phyloP scores from a whole-genome alignment of 768 basidiomycete genomes.

The Amanita pseudoporphyria region DNA sequence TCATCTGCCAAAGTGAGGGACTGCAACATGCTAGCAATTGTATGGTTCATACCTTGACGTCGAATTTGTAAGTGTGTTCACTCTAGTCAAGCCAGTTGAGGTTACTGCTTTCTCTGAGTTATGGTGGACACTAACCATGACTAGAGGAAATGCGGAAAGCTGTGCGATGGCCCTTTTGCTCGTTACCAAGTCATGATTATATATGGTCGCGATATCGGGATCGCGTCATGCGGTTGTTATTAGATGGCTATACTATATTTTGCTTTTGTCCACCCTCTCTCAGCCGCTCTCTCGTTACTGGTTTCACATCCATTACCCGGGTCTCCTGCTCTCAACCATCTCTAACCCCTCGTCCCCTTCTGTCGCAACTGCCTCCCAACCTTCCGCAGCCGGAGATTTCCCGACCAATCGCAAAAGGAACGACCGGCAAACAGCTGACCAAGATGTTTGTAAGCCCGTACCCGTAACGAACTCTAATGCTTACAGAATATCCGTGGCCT shows the following conservation, averaged over 20 bases:
- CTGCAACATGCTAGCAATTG: not conserved
- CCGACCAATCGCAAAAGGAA: slow-evolving; percentile 40
- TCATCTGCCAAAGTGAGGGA: slow-evolving; percentile 46
- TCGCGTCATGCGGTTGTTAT: not conserved
- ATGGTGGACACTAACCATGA: not conserved
- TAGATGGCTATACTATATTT: not conserved
- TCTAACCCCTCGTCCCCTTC: slow-evolving; percentile 63
- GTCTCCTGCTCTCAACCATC: slow-evolving; percentile 36
- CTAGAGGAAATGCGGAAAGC: not conserved
- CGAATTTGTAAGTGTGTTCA: slow-evolving; percentile 61
- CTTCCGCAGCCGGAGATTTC: slow-evolving; percentile 42
- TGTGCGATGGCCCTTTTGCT: not conserved
- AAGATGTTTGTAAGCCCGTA: slow-evolving; percentile 1
- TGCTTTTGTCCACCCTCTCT: not conserved
- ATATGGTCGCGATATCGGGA: not conserved
- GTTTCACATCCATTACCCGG: not conserved
- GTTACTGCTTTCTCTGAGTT: not conserved
- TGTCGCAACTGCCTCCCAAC: slow-evolving; percentile 74
- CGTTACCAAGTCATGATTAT: too few species aligned
- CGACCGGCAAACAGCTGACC: slow-evolving; percentile 31
- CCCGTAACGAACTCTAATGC: not conserved
- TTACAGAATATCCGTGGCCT: slow-evolving; percentile 29
- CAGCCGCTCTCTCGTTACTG: too few species aligned
- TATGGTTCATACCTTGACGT: slow-evolving; percentile 60
- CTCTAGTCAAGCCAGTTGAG: not conserved